Percentiles rank a stretch among this genome's conserved stretches.
These are phyloP conservation scores for Omphalea diandra DNA, from an alignment of 441 rosid genomes.

Conservation along the genomic window DNA sequence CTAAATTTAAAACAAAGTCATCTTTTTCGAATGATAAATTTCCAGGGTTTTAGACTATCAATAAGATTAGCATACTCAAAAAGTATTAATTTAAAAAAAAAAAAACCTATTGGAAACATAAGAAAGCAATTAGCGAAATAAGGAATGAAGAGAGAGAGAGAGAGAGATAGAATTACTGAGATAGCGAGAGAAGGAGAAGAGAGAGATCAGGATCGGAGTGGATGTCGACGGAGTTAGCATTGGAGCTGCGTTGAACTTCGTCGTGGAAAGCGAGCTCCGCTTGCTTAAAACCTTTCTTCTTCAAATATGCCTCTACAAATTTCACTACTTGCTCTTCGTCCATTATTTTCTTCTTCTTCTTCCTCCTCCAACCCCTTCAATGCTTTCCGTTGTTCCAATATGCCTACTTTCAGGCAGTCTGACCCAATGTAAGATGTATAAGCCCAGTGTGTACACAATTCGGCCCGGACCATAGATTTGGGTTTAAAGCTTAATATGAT, in stretches of 20 bases:
- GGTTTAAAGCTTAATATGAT: no score
- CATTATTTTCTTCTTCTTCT: constrained; percentile 25
- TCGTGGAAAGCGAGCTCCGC: constrained; percentile 53
- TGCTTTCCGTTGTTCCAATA: no score
- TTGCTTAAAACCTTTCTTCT: constrained; percentile 71
- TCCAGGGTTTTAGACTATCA: background rate
- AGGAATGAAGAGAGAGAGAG: background rate
- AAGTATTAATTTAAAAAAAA: no score
- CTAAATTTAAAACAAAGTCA: no score
- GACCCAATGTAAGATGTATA: no score
- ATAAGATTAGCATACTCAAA: background rate
- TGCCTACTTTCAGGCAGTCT: no score
- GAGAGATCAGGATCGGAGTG: constrained; percentile 72
- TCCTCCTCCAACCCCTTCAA: no score
- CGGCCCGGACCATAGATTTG: no score
- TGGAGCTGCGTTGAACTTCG: constrained; percentile 49
- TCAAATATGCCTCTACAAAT: constrained; percentile 62
- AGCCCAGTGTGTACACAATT: no score
- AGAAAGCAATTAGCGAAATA: background rate
- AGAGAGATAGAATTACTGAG: constrained; percentile 49
- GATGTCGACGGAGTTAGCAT: constrained; percentile 37
- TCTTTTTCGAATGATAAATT: no score
- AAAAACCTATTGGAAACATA: no score
- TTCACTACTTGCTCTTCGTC: constrained; percentile 46
- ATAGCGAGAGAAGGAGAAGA: constrained; percentile 60